Evolutionary conservation across 2,329 filamentous ascomycete species (phyloP).

Genomic region (Hypoxylon sp.): DNA sequence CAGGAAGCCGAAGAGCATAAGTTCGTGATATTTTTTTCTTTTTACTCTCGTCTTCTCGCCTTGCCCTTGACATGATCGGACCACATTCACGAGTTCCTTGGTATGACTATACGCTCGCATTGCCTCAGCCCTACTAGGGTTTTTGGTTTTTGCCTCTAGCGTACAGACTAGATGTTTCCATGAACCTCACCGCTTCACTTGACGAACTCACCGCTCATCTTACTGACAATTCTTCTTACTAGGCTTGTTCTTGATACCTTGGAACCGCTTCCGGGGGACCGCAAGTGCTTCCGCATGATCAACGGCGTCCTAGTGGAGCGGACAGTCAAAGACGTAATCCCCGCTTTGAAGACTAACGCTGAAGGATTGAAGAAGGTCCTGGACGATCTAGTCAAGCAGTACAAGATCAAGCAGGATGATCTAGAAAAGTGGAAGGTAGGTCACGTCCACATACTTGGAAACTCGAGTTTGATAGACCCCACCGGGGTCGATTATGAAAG

Average conservation of each 20-base stretch:
- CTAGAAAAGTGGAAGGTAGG: constrained; percentile 98
- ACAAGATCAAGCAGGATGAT: constrained; percentile 93
- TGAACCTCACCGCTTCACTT: constrained; percentile 51
- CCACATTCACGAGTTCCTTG: constrained; percentile 22
- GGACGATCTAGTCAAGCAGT: constrained; percentile 95
- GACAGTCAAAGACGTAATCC: constrained; percentile 92
- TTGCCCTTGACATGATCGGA: constrained; percentile 41
- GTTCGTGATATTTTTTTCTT: constrained; percentile 67
- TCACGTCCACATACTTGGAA: constrained; percentile 27
- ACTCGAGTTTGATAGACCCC: constrained; percentile 30
- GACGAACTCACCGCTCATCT: constrained; percentile 58
- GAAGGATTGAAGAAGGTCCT: constrained; percentile 95
- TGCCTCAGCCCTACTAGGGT: constrained; percentile 42
- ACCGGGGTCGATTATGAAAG: constrained; percentile 22
- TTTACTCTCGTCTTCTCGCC: constrained; percentile 21
- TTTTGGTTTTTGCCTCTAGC: constrained; percentile 40
- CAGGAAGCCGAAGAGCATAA: constrained; percentile 98
- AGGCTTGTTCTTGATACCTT: constrained; percentile 96
- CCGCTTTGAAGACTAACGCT: constrained; percentile 91
- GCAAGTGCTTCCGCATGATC: constrained; percentile 99
- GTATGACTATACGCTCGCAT: constrained; percentile 30
- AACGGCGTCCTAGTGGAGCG: constrained; percentile 96
- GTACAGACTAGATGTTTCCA: constrained; percentile 44
- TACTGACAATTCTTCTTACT: constrained; percentile 47
- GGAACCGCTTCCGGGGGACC: constrained; percentile 82